Base-by-base conservation (phyloP, 805 yeast species). In the Yamadazyma insecticola region DNA sequence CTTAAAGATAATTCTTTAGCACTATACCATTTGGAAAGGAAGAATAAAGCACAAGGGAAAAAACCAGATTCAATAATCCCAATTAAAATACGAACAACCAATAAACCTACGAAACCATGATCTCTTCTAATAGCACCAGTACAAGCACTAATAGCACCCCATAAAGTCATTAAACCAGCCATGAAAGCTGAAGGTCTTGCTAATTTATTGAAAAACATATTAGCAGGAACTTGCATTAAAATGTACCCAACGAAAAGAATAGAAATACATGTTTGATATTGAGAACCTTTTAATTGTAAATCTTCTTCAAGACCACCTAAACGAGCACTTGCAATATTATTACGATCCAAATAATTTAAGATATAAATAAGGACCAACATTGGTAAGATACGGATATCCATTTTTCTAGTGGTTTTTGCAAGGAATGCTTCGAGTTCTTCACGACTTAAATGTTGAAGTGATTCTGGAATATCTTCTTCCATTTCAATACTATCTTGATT, bases 1-100 rank as follows among this genome's bases (percentile, higher is more conserved):
- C 80, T 57, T 28, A 67, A 51, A 13, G 76, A 63, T 24, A 74
- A 51, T 35, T 72, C 76, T 36, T 58, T 65, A 36, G 69, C 55
- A 11, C 71, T 67, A 46, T 74, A 74, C 80, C 79, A 74, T 39
- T 72, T 69, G 2, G 78, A 72, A 30, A 74, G 50, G 22, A 65
- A 68, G 40, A 63, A 70, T 27, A 73, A 52, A 22, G 73, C 71
- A 33, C 70, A 70, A 40, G 56, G 68, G 40, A 64, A 64, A 53
- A 67, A 58, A 33, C 72, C 70, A 11, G 76, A 65, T 63, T 52
- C 75, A 41, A 49, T 58, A 31, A 67, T 48, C 5, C 78, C 78
- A 27, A 73, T 50, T 21, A 74, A 40, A 16, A 74, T 58, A 40
- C 81, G 55, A 10, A 70, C 45, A 4, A 67, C 68, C 16, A 70